Evolutionary conservation across 495 filamentous ascomycete species (phyloP), one percentile per base, ranked within the genome.

Genomic region (Penicillium ochrochloron): DNA sequence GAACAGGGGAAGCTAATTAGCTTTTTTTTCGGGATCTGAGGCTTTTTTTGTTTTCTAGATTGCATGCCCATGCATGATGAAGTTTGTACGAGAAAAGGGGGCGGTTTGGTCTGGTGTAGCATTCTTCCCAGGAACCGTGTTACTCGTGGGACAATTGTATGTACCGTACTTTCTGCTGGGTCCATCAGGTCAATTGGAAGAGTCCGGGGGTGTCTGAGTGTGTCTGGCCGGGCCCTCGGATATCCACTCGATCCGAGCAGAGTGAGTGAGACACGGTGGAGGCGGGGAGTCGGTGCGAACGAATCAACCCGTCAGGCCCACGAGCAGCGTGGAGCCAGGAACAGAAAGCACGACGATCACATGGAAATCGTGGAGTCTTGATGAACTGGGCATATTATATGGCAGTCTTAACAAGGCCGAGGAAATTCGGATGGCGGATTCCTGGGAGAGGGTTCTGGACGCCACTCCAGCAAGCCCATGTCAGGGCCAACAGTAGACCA

Each of bases 201-300:
- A 54, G 8, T 54, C 51, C 29, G 52, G 17, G 52, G 25, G 52
- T 29, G 52, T 10, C 4, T 11, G 25, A 23, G 15, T 34, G 35
- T 34, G 25, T 14, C 21, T 29, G 14, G 34, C 25, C 44, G 42
- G 52, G 58, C 10, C 9, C 25, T 27, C 23, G 52, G 35, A 21
- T 33, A 59, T 60, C 57, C 63, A 54, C 48, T 29, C 19, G 25
- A 39, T 54, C 51, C 63, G 34, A 55, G 21, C 48, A 31, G 59
- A 64, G 67, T 69, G 59, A 64, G 67, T 69, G 67, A 69, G 67
- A 69, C 67, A 69, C 63, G 59, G 44, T 58, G 54, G 64, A 44
- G 64, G 57, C 29, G 46, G 15, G 33, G 57, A 44, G 5, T 44
- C 5, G 44, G 2, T 48, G 21, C 21, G 44, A 48, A 14, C 44